These are phyloP conservation scores for Arthromyces matolae DNA, from an alignment of 768 basidiomycete species.

Conservation along the genomic window DNA sequence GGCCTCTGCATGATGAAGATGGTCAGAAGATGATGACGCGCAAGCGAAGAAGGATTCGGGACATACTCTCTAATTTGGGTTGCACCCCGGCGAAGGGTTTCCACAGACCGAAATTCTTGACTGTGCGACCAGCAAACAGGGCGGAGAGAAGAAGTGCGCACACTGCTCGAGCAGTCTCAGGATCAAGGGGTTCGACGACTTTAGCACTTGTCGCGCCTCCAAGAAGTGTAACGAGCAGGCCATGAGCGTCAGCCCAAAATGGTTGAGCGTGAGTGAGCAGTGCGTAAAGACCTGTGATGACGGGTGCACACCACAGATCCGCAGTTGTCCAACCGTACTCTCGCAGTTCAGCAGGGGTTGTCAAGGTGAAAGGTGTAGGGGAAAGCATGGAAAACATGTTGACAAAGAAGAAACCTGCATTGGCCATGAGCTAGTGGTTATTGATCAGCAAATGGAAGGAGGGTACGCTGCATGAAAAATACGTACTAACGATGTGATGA, in stretches of 20 bases:
- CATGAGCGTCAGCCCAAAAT: conserved; percentile 66
- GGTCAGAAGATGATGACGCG: not conserved
- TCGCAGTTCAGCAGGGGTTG: conserved; percentile 76
- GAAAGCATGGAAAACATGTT: conserved; percentile 74
- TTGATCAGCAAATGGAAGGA: not conserved
- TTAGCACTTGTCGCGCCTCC: conserved; percentile 34
- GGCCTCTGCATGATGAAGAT: not conserved
- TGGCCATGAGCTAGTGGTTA: conserved; percentile 55
- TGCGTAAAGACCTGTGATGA: conserved; percentile 74
- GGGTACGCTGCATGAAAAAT: not conserved
- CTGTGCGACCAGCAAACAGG: conserved; percentile 61
- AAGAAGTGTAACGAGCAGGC: conserved; percentile 42
- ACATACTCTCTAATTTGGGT: conserved; percentile 13
- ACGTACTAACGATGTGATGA: conserved; percentile 69
- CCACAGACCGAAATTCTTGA: conserved; percentile 55
- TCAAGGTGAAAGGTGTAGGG: conserved; percentile 61
- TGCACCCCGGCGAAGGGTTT: conserved; percentile 14
- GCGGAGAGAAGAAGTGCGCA: conserved; percentile 63
- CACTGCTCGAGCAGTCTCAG: conserved; percentile 63
- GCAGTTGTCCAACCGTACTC: conserved; percentile 83
- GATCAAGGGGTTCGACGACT: conserved; percentile 48
- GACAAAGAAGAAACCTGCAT: conserved; percentile 77
- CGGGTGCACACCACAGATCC: conserved; percentile 83
- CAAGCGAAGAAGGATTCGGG: not conserved
- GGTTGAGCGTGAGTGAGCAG: conserved; percentile 85